These are phyloP conservation scores for Termitomyces sp. DNA, from an alignment of 768 basidiomycete species.

Conservation along the genomic window DNA sequence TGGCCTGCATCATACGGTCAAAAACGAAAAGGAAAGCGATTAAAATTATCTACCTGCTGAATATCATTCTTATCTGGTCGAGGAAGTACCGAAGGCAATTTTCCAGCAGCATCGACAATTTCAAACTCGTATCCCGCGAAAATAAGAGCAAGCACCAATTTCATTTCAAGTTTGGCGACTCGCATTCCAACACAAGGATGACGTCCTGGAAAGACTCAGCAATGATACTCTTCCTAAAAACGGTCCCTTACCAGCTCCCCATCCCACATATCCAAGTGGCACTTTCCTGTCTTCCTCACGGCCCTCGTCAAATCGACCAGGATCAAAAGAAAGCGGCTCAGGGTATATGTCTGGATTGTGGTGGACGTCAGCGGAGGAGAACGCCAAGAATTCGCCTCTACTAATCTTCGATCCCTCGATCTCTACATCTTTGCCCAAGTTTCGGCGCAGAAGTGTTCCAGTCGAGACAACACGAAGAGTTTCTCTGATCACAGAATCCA, in stretches of 20 bases:
- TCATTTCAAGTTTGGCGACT: slow-evolving; percentile 34
- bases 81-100: slow-evolving; percentile 19
- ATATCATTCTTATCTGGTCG: slow-evolving; percentile 27
- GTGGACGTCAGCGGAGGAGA: slow-evolving; percentile 26
- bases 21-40: neutral
- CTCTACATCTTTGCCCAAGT: slow-evolving; percentile 22
- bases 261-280: slow-evolving; percentile 27
- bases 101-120: slow-evolving; percentile 26
- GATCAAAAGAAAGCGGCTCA: slow-evolving; percentile 29
- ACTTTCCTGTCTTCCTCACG: slow-evolving; percentile 30
- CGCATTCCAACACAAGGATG: slow-evolving; percentile 35
- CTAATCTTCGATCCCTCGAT: slow-evolving; percentile 21
- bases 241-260: slow-evolving; percentile 30
- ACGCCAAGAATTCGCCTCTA: slow-evolving; percentile 30
- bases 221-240: neutral
- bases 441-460: slow-evolving; percentile 27
- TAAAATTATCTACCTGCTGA: slow-evolving; percentile 16
- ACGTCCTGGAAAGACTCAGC: slow-evolving; percentile 18
- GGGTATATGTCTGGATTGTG: slow-evolving; percentile 29
- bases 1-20: slow-evolving; percentile 11
- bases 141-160: slow-evolving; percentile 27
- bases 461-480: slow-evolving; percentile 28
- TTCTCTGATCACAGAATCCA: slow-evolving; percentile 32
- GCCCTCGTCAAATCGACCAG: slow-evolving; percentile 23
- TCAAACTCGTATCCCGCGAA: slow-evolving; percentile 28